Evolutionary conservation across 2,329 filamentous ascomycete species (phyloP).

Genomic region (Pseudopyricularia javanii): DNA sequence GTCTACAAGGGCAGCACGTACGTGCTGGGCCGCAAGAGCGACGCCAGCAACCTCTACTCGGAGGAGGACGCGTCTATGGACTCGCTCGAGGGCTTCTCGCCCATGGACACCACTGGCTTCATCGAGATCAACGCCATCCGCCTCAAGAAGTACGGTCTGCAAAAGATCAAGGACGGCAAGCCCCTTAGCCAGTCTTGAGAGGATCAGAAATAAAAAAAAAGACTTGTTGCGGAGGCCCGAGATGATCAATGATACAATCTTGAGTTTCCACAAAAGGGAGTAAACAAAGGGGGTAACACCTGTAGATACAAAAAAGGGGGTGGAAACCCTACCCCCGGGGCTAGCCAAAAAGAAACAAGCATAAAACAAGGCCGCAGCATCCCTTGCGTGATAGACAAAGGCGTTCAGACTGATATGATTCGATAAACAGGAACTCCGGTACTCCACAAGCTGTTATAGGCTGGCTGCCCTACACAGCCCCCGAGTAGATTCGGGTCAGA

Average conservation of each 20-base stretch:
- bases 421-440: neutral
- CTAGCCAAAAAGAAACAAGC: neutral
- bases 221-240: neutral
- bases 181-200: conserved; percentile 9
- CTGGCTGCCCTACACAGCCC: no score
- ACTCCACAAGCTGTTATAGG: neutral
- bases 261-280: neutral
- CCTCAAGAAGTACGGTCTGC: conserved; percentile 40
- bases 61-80: conserved; percentile 38
- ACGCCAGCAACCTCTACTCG: conserved; percentile 36
- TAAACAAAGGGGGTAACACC: neutral
- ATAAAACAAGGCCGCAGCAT: neutral
- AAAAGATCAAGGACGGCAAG: conserved; percentile 24
- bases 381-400: neutral
- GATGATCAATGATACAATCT: neutral
- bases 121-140: conserved; percentile 60
- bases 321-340: no score
- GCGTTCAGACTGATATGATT: neutral
- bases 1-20: conserved; percentile 29
- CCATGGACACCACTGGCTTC: conserved; percentile 34
- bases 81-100: conserved; percentile 28
- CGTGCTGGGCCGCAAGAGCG: conserved; percentile 30
- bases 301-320: no score
- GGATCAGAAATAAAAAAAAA: neutral
- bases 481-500: no score